Evolutionary conservation across 2,329 filamentous ascomycete species (phyloP).

Genomic region (Coniochaeta ligniaria): DNA sequence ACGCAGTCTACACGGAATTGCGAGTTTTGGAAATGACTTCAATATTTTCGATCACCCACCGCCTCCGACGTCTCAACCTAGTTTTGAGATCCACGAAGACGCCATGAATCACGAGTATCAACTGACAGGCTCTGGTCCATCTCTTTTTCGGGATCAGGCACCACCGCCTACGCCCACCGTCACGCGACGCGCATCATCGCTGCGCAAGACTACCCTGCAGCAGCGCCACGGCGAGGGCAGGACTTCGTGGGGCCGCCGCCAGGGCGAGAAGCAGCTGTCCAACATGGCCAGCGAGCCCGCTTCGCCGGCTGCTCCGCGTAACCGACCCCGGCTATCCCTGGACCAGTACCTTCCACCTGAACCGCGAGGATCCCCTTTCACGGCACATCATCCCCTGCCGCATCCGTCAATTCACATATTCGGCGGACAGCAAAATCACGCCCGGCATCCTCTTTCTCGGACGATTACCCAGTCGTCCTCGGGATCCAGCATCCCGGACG

Average conservation of each 20-base stretch:
- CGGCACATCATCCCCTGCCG: conserved; percentile 41
- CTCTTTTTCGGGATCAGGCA: conserved; percentile 29
- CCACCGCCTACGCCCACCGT: conserved; percentile 41
- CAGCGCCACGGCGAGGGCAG: conserved; percentile 66
- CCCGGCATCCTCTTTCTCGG: conserved; percentile 74
- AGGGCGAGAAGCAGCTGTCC: conserved; percentile 48
- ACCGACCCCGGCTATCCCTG: conserved; percentile 66
- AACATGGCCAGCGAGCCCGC: conserved; percentile 45
- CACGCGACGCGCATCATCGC: conserved; percentile 63
- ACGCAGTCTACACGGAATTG: conserved; percentile 73
- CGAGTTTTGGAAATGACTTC: conserved; percentile 56
- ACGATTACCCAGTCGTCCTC: conserved; percentile 84
- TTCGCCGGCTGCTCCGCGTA: conserved; percentile 47
- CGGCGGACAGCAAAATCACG: conserved; percentile 22
- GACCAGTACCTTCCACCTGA: conserved; percentile 68
- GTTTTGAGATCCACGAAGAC: conserved; percentile 40
- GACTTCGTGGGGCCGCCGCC: conserved; percentile 53
- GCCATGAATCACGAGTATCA: conserved; percentile 41
- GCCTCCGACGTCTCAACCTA: conserved; percentile 28
- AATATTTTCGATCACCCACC: conserved; percentile 66
- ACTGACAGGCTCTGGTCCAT: conserved; percentile 30
- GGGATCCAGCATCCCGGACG: conserved; percentile 67
- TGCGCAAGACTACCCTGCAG: conserved; percentile 81
- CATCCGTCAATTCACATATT: conserved; percentile 45
- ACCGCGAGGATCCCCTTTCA: conserved; percentile 57